phyloP scores from a whole-genome alignment of 2,329 filamentous ascomycete genomes.

The Exserohilum turcica region DNA sequence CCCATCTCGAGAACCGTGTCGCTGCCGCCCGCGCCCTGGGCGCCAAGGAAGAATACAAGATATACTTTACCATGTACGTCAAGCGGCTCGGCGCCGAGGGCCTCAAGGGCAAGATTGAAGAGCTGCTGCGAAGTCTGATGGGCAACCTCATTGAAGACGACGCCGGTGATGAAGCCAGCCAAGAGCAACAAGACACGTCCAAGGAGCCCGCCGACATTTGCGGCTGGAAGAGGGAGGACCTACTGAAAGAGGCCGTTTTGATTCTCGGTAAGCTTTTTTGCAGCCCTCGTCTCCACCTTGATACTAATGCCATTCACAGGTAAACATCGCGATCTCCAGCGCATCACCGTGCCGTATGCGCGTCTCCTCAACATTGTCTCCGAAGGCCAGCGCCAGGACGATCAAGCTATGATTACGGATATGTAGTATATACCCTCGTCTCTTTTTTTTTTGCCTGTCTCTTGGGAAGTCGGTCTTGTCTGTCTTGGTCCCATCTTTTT shows the following conservation, averaged over 20 bases:
- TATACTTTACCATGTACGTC: conserved; percentile 98
- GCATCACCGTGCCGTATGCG: conserved; percentile 93
- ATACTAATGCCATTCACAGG: conserved; percentile 59
- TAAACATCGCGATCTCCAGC: conserved; percentile 93
- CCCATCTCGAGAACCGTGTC: conserved; percentile 92
- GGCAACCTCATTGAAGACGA: conserved; percentile 68
- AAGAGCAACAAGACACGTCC: conserved; percentile 59
- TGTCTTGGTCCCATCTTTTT: too few relatives aligned
- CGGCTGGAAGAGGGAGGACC: conserved; percentile 85
- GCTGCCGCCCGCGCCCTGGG: conserved; percentile 85
- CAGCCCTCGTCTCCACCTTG: too few relatives aligned
- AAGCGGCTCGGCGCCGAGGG: conserved; percentile 93
- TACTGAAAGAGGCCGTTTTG: conserved; percentile 88
- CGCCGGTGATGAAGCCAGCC: conserved; percentile 63
- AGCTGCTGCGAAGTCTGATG: conserved; percentile 80
- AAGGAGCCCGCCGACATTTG: conserved; percentile 73
- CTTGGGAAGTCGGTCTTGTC: background rate
- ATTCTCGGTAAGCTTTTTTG: conserved; percentile 72
- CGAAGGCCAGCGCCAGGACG: conserved; percentile 33
- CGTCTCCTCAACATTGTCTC: conserved; percentile 54
- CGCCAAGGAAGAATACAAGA: conserved; percentile 87
- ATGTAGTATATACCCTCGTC: conserved; percentile 26
- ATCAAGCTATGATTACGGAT: conserved; percentile 45
- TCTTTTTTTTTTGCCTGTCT: background rate
- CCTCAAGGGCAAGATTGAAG: conserved; percentile 85